Percentiles rank a stretch among this genome's conserved stretches.
Conservation (phyloP, 2,329 filamentous ascomycete species). For the Aspergillus pseudonomiae region DNA sequence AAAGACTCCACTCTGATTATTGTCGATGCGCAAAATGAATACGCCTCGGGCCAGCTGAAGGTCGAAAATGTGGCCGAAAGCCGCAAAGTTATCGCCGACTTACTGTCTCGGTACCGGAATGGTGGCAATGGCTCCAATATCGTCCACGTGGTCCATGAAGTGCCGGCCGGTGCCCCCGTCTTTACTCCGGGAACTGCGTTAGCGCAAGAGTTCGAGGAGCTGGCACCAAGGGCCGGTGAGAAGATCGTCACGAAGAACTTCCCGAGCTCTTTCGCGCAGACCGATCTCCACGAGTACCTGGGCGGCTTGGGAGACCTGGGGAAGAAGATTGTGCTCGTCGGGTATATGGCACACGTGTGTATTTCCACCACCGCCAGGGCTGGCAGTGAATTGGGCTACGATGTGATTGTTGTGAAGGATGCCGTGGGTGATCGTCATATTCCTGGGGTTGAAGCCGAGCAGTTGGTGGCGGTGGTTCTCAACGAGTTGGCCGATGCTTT, state of each 20-base stretch:
- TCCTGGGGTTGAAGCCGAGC: slow-evolving; percentile 57
- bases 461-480: slow-evolving; percentile 56
- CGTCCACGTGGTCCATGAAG: slow-evolving; percentile 64
- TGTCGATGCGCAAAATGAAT: slow-evolving; percentile 73
- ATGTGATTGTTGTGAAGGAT: slow-evolving; percentile 64
- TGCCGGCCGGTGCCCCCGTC: slow-evolving; percentile 63
- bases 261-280: slow-evolving; percentile 64
- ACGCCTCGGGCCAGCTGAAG: slow-evolving; percentile 57
- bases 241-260: slow-evolving; percentile 61
- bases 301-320: slow-evolving; percentile 45
- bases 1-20: slow-evolving; percentile 66
- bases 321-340: slow-evolving; percentile 62
- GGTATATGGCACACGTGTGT: slow-evolving; percentile 60
- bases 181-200: slow-evolving; percentile 66
- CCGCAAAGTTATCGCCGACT: slow-evolving; percentile 58
- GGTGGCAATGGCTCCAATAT: slow-evolving; percentile 49
- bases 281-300: slow-evolving; percentile 60
- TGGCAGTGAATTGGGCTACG: slow-evolving; percentile 63
- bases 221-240: slow-evolving; percentile 58
- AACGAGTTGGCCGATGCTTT: slow-evolving; percentile 66
- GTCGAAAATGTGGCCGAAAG: slow-evolving; percentile 58
- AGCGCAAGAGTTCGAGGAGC: slow-evolving; percentile 63
- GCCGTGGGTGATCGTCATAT: slow-evolving; percentile 69
- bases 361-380: slow-evolving; percentile 65
- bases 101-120: slow-evolving; percentile 64